These are phyloP conservation scores for Ilex asprella DNA, from an alignment of 257 asterid species.

Conservation along the genomic window DNA sequence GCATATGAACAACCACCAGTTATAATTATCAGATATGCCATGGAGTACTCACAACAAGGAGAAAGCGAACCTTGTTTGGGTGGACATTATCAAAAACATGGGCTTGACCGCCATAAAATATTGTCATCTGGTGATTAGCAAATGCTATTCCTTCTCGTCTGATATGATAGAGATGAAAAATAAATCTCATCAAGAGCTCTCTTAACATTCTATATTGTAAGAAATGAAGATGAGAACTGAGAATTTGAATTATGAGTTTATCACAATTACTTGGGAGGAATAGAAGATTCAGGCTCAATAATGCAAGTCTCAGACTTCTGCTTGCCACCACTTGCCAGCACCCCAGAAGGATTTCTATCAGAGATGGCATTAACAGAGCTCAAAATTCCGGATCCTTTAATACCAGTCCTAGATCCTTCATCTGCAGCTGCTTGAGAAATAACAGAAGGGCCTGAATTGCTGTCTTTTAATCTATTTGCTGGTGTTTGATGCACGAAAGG, in stretches of 20 bases:
- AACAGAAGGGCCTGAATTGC: constrained; percentile 44
- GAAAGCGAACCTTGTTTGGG: constrained; percentile 58
- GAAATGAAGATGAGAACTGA: no score
- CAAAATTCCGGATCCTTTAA: constrained; percentile 71
- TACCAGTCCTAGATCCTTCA: constrained; percentile 96
- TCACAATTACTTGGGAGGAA: constrained; percentile 46
- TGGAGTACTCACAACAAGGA: no score
- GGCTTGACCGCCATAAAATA: constrained; percentile 91
- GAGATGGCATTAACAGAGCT: constrained; percentile 49
- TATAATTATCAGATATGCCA: no score
- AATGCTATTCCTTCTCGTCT: constrained; percentile 56
- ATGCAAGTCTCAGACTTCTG: constrained; percentile 39
- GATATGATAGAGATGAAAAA: constrained; percentile 21
- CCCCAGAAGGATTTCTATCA: constrained; percentile 28
- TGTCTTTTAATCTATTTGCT: constrained; percentile 56
- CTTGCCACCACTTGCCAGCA: constrained; percentile 43
- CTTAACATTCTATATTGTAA: no score
- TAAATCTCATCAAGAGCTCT: no score
- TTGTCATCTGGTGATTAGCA: constrained; percentile 74
- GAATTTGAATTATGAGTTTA: no score
- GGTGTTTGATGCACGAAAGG: constrained; percentile 56
- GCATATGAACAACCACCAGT: no score
- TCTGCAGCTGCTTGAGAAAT: constrained; percentile 81
- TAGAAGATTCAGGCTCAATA: constrained; percentile 59
- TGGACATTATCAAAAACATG: constrained; percentile 89